These are phyloP conservation scores for Fusarium papillatum DNA, from an alignment of 2,329 filamentous ascomycete genomes.

Conservation along the genomic window DNA sequence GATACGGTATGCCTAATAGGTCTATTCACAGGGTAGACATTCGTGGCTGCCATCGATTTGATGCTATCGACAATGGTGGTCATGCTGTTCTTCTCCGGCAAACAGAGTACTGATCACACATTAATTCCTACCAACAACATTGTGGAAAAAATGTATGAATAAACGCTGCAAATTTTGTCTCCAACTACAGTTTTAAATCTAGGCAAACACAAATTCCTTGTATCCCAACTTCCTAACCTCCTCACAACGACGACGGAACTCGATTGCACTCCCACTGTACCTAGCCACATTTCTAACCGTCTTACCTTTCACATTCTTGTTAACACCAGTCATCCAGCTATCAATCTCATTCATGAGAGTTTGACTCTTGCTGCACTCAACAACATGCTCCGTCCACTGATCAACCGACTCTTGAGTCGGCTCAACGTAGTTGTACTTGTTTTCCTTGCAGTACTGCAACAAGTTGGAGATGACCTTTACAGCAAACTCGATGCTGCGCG, in stretches of 20 bases:
- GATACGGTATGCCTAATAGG: neutral
- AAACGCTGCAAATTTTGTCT: neutral
- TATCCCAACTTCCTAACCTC: conserved; percentile 16
- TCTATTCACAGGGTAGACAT: neutral
- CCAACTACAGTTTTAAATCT: neutral
- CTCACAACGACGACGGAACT: conserved; percentile 27
- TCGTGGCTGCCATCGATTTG: neutral
- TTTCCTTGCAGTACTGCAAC: conserved; percentile 24
- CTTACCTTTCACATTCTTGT: conserved; percentile 63
- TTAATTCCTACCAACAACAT: neutral
- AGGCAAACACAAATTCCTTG: conserved; percentile 11
- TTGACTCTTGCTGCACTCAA: conserved; percentile 56
- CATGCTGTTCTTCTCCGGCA: neutral
- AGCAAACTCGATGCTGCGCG: conserved; percentile 29
- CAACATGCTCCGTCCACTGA: conserved; percentile 56
- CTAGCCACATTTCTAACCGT: conserved; percentile 55
- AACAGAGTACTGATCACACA: neutral
- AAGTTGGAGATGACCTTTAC: conserved; percentile 18
- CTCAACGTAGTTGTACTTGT: conserved; percentile 16
- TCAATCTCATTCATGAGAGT: conserved; percentile 54
- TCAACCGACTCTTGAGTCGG: conserved; percentile 23
- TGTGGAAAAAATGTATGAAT: neutral
- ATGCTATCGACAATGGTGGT: neutral
- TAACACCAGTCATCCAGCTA: conserved; percentile 68
- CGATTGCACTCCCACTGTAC: conserved; percentile 25